phyloP scores from a whole-genome alignment of 2,329 filamentous ascomycete species.

The Clonostachys rhizophaga region DNA sequence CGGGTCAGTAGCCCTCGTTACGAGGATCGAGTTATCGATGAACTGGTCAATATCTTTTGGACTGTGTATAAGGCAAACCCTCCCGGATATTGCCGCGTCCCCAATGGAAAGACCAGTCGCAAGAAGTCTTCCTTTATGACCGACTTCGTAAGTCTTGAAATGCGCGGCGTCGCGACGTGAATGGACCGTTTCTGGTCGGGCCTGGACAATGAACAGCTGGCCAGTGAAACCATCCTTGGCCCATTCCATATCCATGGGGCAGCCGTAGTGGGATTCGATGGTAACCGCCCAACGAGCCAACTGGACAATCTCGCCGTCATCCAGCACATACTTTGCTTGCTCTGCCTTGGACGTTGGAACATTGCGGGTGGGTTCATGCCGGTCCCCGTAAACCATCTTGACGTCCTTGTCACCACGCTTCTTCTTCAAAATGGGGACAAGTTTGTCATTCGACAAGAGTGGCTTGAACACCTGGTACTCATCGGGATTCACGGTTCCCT shows the following conservation, averaged over 20 bases:
- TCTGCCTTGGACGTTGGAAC: conserved; percentile 28
- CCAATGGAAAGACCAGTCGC: conserved; percentile 22
- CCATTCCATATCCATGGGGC: conserved; percentile 32
- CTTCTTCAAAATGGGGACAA: conserved; percentile 24
- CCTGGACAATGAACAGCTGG: conserved; percentile 26
- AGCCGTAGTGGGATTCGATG: conserved; percentile 25
- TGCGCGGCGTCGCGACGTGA: conserved; percentile 18
- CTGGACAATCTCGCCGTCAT: conserved; percentile 24
- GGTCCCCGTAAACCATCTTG: conserved; percentile 26
- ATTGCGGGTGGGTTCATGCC: conserved; percentile 17
- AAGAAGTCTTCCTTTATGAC: conserved; percentile 16
- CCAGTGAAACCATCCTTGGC: conserved; percentile 21
- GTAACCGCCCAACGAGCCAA: conserved; percentile 24
- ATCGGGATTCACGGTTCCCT: conserved; percentile 28
- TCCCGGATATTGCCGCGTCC: conserved; percentile 22
- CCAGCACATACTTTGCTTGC: conserved; percentile 20
- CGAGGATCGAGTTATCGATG: conserved; percentile 23
- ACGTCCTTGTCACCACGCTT: conserved; percentile 22
- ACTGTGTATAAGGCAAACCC: conserved; percentile 21
- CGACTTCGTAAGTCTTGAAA: conserved; percentile 24
- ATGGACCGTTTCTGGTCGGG: conserved; percentile 27
- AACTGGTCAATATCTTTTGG: conserved; percentile 22
- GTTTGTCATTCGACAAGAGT: conserved; percentile 13
- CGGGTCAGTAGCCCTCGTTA: conserved; percentile 25
- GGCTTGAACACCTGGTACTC: conserved; percentile 32